Percentiles rank a stretch among this genome's conserved stretches.
phyloP scores from a whole-genome alignment of 2,329 filamentous ascomycete species.

The Chaetothyriales sp. region DNA sequence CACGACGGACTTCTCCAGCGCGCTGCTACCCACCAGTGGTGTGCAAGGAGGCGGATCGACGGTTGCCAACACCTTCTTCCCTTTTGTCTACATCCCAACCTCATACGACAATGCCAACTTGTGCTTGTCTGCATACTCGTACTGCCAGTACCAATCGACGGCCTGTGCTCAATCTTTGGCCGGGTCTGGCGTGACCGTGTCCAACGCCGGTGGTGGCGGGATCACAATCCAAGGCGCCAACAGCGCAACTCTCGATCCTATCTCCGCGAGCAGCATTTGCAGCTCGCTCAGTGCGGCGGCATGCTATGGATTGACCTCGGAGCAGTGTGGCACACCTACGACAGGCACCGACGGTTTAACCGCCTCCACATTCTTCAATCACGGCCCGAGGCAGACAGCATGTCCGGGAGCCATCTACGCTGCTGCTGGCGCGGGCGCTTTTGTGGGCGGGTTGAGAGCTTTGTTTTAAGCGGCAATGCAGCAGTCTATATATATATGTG shows the following conservation, averaged over 20 bases:
- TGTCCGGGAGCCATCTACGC: conserved; percentile 28
- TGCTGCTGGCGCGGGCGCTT: conserved; percentile 27
- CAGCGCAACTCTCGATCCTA: conserved; percentile 25
- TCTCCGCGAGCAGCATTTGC: conserved; percentile 28
- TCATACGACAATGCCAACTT: conserved; percentile 36
- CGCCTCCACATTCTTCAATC: conserved; percentile 13
- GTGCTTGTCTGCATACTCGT: conserved; percentile 40
- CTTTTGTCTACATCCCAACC: conserved; percentile 39
- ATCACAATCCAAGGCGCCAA: conserved; percentile 32
- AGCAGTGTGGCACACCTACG: conserved; percentile 30
- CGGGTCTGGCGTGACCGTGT: conserved; percentile 38
- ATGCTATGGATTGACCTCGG: conserved; percentile 34
- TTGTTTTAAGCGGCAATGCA: conserved; percentile 3
- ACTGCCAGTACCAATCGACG: conserved; percentile 34
- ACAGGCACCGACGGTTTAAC: conserved; percentile 15
- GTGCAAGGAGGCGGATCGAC: conserved; percentile 13
- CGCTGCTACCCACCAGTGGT: conserved; percentile 28
- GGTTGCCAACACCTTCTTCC: conserved; percentile 32
- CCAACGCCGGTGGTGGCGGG: conserved; percentile 30
- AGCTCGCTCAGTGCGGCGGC: conserved; percentile 32
- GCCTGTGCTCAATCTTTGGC: conserved; percentile 32
- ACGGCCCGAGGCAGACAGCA: conserved; percentile 13
- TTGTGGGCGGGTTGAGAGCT: conserved; percentile 27
- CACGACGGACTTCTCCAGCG: conserved; percentile 18
- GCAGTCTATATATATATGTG: neutral